Evolutionary conservation across 257 asterid species (phyloP).

Genomic region (Galeopsis tetrahit): DNA sequence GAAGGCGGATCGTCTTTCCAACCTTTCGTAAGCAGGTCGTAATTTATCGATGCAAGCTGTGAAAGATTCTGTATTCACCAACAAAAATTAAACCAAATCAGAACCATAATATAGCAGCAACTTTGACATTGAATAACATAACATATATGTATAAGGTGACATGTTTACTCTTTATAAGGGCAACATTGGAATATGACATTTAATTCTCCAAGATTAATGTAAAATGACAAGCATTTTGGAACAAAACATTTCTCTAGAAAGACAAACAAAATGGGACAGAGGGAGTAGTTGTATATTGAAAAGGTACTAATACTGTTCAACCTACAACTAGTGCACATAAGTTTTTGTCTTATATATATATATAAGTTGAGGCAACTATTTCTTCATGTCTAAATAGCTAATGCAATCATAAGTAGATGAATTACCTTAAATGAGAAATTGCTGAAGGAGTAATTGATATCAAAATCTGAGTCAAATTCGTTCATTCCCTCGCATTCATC

Average conservation of each 20-base stretch:
- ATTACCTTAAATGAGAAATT: slow-evolving; percentile 95
- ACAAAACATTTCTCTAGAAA: too few species aligned
- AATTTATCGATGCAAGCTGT: slow-evolving; percentile 95
- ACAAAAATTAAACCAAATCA: slow-evolving; percentile 14
- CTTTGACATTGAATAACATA: background rate
- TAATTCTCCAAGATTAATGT: too few species aligned
- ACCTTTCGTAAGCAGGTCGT: slow-evolving; percentile 88
- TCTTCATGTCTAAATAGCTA: background rate
- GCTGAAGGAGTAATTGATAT: slow-evolving; percentile 88
- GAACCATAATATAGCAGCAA: slow-evolving; percentile 15
- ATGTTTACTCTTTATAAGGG: too few species aligned
- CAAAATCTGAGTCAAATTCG: slow-evolving; percentile 73
- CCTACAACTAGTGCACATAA: too few species aligned
- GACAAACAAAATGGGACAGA: too few species aligned
- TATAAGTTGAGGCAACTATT: background rate
- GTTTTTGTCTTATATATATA: too few species aligned
- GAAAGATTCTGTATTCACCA: slow-evolving; percentile 75
- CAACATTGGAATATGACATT: too few species aligned
- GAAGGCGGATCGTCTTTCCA: slow-evolving; percentile 76
- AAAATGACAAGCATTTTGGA: too few species aligned
- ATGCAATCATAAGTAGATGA: background rate
- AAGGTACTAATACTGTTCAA: too few species aligned
- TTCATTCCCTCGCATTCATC: slow-evolving; percentile 73
- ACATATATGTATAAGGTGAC: too few species aligned
- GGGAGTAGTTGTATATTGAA: too few species aligned